Base-by-base conservation (phyloP, 345 rosid species). In the Combretum micranthum region DNA sequence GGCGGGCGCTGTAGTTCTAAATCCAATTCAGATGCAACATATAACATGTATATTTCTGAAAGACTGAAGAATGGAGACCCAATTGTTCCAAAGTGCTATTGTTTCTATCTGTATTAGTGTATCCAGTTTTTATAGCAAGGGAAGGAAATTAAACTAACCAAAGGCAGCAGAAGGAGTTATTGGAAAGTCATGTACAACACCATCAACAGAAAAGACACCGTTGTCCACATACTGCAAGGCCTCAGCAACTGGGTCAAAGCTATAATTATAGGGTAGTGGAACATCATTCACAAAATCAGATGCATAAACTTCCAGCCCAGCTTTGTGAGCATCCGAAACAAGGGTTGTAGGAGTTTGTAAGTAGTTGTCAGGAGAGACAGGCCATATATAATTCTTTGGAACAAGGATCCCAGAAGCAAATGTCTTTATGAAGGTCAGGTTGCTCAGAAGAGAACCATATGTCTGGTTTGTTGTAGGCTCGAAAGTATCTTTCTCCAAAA, bases 391-490 rank as follows among this genome's bases (percentile, higher is more conserved):
- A 71, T 53, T 5, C 86, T 93, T 93, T 2, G 96, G 94, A 57
- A 93, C 79, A 58, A 87, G 85, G 64, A 93, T 72, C 62, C 97
- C 97, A n/a, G 97, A 80, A 52, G 99, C 96, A 83, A 93, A 93
- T 50, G 94, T 79, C 87, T 75, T 87, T 72, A 89, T 66, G 58
- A 75, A 83, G 11, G 92, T 74, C 54, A 93, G 77, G 74, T 93
- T 89, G 21, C 51, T 64, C 16, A 44, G 20, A 37, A 93, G 82
- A 63, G 82, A 70, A 42, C 60, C 85, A 54, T 89, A 93, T 44
- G 90, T 87, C 65, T 82, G 96, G 56, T 82, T 85, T 55, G 85
- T 83, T 57, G 96, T 72, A 61, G 87, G 92, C 64, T 89, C 99
- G 5, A 65, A 43, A 15, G 63, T 76, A 15, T 71, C 57, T 80